Evolutionary conservation across 2,329 filamentous ascomycete species (phyloP), one percentile per base, ranked within the genome.

Genomic region (Pseudogymnoascus sp.): DNA sequence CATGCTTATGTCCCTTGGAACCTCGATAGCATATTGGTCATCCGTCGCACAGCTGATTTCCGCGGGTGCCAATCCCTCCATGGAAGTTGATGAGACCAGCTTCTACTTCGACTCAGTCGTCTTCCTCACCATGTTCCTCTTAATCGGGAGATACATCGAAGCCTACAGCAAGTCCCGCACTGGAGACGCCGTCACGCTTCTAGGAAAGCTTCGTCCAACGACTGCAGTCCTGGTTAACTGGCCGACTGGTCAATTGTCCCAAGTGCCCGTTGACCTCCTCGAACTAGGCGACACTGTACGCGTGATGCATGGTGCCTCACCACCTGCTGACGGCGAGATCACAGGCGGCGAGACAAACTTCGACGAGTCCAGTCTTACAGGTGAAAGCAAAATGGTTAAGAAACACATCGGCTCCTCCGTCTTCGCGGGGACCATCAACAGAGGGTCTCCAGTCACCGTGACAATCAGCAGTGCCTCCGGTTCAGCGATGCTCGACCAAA

Each of bases 111-210:
- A 96, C 74, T 90, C 91, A 0, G 91, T 96, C 1, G 89, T 96
- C 3, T 96, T 96, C 66, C 75, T 96, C 63, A 96, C 91, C 0
- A 82, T 96, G 68, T 96, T 96, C 72, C 82, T 96, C 25, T 83
- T 96, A 1, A 73, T 80, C 21, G 86, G 86, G 1, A 79, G 88
- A 14, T 80, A 88, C 62, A 84, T 91, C 12, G 92, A 96, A 77
- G 88, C 89, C 0, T 93, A 93, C 77, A 95, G 89, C 79, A 96
- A 96, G 75, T 88, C 90, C 1, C 91, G 88, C 71, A 90, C 91
- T 0, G 91, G 91, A 0, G 88, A 93, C 72, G 91, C 91, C 1
- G 88, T 96, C 1, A 86, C 88, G 49, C 85, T 88, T 61, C 78
- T 96, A 4, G 87, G 87, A 1, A 90, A 88, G 65, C 81, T 96